phyloP scores from a whole-genome alignment of 208 protist species.

The Angomonas deanei region DNA sequence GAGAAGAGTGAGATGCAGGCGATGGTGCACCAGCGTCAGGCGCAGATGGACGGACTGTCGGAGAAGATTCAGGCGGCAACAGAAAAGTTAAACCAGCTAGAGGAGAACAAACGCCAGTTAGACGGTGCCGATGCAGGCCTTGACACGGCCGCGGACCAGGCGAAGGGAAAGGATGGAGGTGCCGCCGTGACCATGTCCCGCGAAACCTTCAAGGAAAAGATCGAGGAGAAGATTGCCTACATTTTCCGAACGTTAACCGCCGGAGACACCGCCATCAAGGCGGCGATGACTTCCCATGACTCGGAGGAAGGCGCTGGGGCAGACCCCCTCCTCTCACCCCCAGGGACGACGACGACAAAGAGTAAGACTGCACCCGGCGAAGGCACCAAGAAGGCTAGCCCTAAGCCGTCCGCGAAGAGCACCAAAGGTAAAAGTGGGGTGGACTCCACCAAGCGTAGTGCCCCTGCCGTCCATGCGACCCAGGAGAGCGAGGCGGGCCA shows the following conservation, averaged over 20 bases:
- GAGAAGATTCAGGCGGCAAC: conserved; percentile 72
- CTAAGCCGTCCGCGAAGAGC: neutral
- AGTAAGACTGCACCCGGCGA: neutral
- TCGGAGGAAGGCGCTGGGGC: conserved; percentile 2
- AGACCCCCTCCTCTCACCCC: neutral
- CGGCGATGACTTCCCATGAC: neutral
- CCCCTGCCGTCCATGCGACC: neutral
- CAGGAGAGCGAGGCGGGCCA: conserved; percentile 12
- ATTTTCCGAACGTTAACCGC: conserved; percentile 59
- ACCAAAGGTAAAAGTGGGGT: neutral
- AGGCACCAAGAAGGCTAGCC: neutral
- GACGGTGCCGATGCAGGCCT: conserved; percentile 13
- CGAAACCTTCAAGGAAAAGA: conserved; percentile 57
- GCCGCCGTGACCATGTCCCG: conserved; percentile 30
- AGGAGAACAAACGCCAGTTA: conserved; percentile 52
- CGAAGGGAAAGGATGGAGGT: neutral
- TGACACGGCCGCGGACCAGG: neutral
- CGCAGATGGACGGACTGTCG: conserved; percentile 81
- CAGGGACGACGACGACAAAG: neutral
- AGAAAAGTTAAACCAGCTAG: conserved; percentile 62
- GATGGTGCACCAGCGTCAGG: conserved; percentile 75
- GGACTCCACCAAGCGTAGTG: neutral
- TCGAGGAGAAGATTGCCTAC: conserved; percentile 55
- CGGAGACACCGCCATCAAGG: conserved; percentile 44
- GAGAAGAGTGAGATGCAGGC: conserved; percentile 83